Conservation (phyloP, 225 moss, liverwort and hornwort genomes). For the Pleurozium schreberi region DNA sequence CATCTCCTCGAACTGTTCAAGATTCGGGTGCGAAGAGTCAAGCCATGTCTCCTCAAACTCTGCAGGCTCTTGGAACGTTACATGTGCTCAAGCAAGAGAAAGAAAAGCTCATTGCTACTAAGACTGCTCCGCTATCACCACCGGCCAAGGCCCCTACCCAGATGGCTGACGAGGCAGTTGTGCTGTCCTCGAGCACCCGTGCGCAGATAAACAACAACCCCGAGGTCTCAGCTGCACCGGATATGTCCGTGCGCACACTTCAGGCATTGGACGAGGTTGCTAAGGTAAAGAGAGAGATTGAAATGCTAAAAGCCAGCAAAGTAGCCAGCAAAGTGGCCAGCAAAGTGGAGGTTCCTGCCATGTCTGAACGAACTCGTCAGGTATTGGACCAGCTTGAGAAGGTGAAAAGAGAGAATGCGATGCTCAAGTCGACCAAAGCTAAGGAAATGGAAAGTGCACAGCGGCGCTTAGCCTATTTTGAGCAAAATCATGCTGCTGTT, state of each 20-base stretch:
- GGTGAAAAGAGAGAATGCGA: constrained; percentile 28
- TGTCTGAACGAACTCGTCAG: constrained; percentile 27
- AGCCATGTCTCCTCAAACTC: constrained; percentile 22
- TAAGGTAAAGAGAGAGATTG: constrained; percentile 17
- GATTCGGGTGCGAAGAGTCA: not conserved
- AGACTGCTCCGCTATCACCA: not conserved
- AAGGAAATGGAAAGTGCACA: constrained; percentile 27
- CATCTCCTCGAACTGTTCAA: constrained; percentile 4
- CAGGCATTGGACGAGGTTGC: constrained; percentile 20
- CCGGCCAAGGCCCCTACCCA: not conserved
- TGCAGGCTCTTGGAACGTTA: constrained; percentile 24
- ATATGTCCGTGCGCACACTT: constrained; percentile 19
- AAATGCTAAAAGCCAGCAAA: constrained; percentile 21
- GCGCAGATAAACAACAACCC: constrained; percentile 8
- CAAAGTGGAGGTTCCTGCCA: constrained; percentile 5
- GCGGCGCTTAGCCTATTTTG: constrained; percentile 32
- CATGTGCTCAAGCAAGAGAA: constrained; percentile 17
- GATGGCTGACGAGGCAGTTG: not conserved
- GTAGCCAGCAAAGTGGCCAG: constrained; percentile 24
- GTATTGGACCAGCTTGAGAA: constrained; percentile 29
- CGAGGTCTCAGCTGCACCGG: not conserved
- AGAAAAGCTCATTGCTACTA: constrained; percentile 27
- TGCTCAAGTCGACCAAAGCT: constrained; percentile 25
- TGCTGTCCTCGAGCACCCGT: constrained; percentile 14
- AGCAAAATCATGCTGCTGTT: constrained; percentile 33